Evolutionary conservation across 768 basidiomycete species (phyloP).

Genomic region (Calocybe cyanea): DNA sequence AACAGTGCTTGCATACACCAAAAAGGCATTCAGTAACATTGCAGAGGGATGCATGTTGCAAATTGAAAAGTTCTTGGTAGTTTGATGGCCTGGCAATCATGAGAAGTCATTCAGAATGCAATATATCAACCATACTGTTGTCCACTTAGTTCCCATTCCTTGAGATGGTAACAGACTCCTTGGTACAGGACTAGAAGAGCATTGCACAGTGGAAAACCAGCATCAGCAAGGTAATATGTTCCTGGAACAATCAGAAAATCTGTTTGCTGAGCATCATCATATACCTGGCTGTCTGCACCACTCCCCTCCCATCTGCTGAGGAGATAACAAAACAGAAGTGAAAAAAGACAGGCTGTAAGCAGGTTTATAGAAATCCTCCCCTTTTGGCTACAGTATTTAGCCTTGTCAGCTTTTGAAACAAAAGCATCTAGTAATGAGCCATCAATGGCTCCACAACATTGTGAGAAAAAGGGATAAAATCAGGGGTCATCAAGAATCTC

Average conservation of each 20-base stretch:
- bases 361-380: slow-evolving; percentile 34
- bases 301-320: slow-evolving; percentile 39
- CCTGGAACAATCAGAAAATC: slow-evolving; percentile 28
- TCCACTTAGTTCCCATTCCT: slow-evolving; percentile 10
- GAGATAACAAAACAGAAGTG: slow-evolving; percentile 32
- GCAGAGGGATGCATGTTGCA: slow-evolving; percentile 17
- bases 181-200: slow-evolving; percentile 33
- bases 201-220: slow-evolving; percentile 30
- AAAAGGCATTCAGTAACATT: slow-evolving; percentile 25
- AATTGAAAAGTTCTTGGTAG: slow-evolving; percentile 23
- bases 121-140: slow-evolving; percentile 7
- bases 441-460: slow-evolving; percentile 29
- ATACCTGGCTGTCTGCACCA: slow-evolving; percentile 31
- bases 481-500: slow-evolving; percentile 26
- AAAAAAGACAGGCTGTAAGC: slow-evolving; percentile 30
- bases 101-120: too few relatives aligned
- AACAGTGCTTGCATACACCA: slow-evolving; percentile 19
- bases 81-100: slow-evolving; percentile 18
- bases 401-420: slow-evolving; percentile 12
- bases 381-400: slow-evolving; percentile 22
- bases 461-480: slow-evolving; percentile 29
- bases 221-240: slow-evolving; percentile 33
- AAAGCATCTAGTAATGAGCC: slow-evolving; percentile 26
- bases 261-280: slow-evolving; percentile 19
- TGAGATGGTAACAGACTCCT: slow-evolving; percentile 31